These are phyloP conservation scores for Phaeotremella skinneri DNA, from an alignment of 768 basidiomycete genomes.

Conservation along the genomic window DNA sequence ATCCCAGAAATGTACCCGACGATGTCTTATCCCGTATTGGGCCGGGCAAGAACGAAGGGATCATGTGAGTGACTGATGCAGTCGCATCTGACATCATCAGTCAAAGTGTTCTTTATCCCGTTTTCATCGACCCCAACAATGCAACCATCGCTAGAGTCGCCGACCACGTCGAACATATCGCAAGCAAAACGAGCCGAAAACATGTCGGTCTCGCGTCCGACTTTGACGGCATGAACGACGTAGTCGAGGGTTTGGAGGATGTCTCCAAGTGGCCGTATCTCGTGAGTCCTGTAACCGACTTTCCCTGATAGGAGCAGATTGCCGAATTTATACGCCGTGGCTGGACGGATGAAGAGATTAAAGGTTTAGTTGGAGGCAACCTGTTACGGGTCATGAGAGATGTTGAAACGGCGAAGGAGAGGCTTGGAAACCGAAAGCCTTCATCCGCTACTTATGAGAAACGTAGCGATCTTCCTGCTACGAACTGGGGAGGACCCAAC, in stretches of 20 bases:
- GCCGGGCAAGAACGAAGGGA: constrained; percentile 17
- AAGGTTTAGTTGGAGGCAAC: constrained; percentile 29
- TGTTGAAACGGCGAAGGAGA: constrained; percentile 19
- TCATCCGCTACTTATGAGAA: constrained; percentile 18
- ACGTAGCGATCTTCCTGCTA: constrained; percentile 26
- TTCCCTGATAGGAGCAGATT: constrained; percentile 14
- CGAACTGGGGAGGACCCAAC: constrained; percentile 26
- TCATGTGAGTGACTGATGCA: constrained; percentile 27
- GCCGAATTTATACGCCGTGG: constrained; percentile 25
- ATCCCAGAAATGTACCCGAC: constrained; percentile 34
- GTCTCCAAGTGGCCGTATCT: constrained; percentile 24
- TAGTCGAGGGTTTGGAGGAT: constrained; percentile 28
- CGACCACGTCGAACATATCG: constrained; percentile 35
- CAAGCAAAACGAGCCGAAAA: constrained; percentile 7
- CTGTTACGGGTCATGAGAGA: constrained; percentile 27
- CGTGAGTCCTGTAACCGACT: constrained; percentile 5
- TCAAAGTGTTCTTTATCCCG: constrained; percentile 17
- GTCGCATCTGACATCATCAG: constrained; percentile 8
- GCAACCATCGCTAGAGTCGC: constrained; percentile 21
- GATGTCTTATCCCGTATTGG: constrained; percentile 21
- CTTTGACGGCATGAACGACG: constrained; percentile 22
- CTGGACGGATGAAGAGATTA: constrained; percentile 30
- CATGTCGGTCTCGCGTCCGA: constrained; percentile 30
- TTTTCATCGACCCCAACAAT: constrained; percentile 23
- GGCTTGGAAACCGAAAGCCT: no score